Evolutionary conservation across 306 rosid genomes (phyloP).

Genomic region (Calophaca sinica): DNA sequence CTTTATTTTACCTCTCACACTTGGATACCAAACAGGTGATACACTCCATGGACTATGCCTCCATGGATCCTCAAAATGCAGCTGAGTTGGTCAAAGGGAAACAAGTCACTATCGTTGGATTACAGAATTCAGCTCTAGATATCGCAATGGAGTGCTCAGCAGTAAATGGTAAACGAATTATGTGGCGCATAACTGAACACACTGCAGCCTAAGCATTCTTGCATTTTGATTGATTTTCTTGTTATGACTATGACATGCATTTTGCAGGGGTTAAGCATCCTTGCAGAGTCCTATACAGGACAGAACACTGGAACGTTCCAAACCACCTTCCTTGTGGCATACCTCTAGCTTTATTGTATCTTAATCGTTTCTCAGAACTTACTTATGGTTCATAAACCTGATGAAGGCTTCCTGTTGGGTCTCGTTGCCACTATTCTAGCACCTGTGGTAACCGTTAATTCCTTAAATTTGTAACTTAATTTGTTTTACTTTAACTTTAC

Average conservation of each 20-base stretch:
- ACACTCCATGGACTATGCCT: constrained; percentile 61
- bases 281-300: constrained; percentile 66
- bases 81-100: constrained; percentile 46
- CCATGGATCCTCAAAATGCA: constrained; percentile 58
- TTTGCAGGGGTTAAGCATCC: constrained; percentile 54
- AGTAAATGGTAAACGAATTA: constrained; percentile 41
- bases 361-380: constrained; percentile 65
- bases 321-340: constrained; percentile 78
- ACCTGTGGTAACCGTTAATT: constrained; percentile 56
- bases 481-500: no score
- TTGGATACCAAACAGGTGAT: constrained; percentile 54
- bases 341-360: constrained; percentile 57
- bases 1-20: no score
- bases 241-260: no score
- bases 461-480: no score
- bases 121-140: constrained; percentile 72
- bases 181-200: no score
- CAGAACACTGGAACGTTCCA: constrained; percentile 65
- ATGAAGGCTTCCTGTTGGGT: constrained; percentile 57
- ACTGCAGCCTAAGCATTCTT: no score
- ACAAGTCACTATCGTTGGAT: constrained; percentile 62
- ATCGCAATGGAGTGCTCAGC: constrained; percentile 67
- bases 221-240: no score
- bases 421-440: constrained; percentile 65
- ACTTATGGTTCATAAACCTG: constrained; percentile 68